phyloP scores from a whole-genome alignment of 2,329 filamentous ascomycete genomes.

The Hypoxylon sp. region DNA sequence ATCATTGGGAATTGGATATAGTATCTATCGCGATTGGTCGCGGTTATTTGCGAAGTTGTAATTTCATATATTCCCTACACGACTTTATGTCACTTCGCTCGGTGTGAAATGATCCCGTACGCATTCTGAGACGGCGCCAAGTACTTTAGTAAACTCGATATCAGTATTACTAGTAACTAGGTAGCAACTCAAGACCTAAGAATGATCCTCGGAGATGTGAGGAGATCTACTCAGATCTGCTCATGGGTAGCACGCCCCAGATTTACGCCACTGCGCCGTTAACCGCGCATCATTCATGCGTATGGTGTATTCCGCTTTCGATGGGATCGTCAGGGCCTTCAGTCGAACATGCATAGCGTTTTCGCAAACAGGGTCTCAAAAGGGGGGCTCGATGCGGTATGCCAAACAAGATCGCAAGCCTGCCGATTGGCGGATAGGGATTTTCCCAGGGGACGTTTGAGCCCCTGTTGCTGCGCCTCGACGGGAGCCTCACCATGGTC shows the following conservation, averaged over 20 bases:
- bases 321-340: background rate
- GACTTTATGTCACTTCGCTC: background rate
- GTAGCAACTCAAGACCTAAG: background rate
- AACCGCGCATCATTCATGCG: constrained; percentile 29
- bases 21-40: constrained; percentile 18
- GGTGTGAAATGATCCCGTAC: background rate
- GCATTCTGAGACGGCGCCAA: constrained; percentile 4
- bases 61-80: background rate
- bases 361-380: constrained; percentile 20
- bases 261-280: constrained; percentile 12
- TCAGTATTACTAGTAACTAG: background rate
- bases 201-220: constrained; percentile 13
- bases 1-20: background rate
- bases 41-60: background rate
- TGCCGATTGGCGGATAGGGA: constrained; percentile 38
- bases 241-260: constrained; percentile 8
- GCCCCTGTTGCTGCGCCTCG: constrained; percentile 32
- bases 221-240: constrained; percentile 22
- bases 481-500: constrained; percentile 17
- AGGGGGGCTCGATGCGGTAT: constrained; percentile 9
- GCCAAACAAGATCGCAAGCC: background rate
- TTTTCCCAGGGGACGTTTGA: constrained; percentile 41
- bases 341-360: background rate
- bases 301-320: background rate
- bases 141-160: background rate